These are phyloP conservation scores for Chlorokybus atmophyticus DNA, from an alignment of 139 green algal species.

Conservation along the genomic window DNA sequence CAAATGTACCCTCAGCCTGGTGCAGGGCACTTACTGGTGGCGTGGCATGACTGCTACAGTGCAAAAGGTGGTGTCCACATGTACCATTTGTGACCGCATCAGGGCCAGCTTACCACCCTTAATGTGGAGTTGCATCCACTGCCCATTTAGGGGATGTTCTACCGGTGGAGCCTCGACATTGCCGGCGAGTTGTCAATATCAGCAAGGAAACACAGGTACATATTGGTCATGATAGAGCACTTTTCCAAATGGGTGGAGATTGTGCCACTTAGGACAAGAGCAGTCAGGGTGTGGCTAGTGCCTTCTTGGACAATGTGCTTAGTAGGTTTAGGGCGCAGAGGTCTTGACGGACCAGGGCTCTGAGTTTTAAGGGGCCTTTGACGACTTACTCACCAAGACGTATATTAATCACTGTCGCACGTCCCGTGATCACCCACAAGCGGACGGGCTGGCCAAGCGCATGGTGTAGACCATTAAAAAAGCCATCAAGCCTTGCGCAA, in stretches of 20 bases:
- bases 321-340: slow-evolving; percentile 9
- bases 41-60: not conserved
- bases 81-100: not conserved
- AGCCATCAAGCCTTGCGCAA: no score
- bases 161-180: slow-evolving; percentile 8
- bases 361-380: slow-evolving; percentile 7
- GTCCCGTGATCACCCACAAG: slow-evolving; percentile 15
- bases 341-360: slow-evolving; percentile 26
- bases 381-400: not conserved
- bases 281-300: not conserved
- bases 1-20: not conserved
- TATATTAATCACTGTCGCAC: slow-evolving; percentile 22
- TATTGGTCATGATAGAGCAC: slow-evolving; percentile 25
- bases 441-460: slow-evolving; percentile 21
- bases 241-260: slow-evolving; percentile 21
- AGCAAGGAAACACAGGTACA: slow-evolving; percentile 9
- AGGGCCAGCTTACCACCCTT: no score
- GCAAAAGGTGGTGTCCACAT: not conserved
- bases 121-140: no score
- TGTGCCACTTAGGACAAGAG: slow-evolving; percentile 9
- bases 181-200: slow-evolving; percentile 5
- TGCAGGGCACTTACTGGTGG: slow-evolving; percentile 1
- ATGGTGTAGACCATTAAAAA: no score
- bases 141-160: not conserved
- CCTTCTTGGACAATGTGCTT: slow-evolving; percentile 15